A percentile compares a stretch with the other conserved stretches of the same genome.
phyloP scores from a whole-genome alignment of 768 basidiomycete genomes.

The Phylloporus scabripes region DNA sequence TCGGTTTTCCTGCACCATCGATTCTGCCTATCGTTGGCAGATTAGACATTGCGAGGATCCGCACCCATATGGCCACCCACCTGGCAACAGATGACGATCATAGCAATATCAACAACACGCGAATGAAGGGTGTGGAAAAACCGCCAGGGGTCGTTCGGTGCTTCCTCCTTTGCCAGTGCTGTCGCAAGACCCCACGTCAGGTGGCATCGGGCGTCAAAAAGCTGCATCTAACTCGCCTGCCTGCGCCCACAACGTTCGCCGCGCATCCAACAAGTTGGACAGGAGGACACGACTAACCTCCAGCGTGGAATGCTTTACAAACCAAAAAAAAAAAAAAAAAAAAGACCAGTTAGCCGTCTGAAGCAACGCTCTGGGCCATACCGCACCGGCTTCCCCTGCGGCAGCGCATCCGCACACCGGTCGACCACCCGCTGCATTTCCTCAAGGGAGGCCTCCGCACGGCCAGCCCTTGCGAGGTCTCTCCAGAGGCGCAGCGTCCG shows the following conservation, averaged over 20 bases:
- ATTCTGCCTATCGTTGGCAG: neutral
- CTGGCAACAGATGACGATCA: neutral
- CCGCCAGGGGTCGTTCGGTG: neutral
- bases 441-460: neutral
- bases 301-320: neutral
- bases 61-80: neutral
- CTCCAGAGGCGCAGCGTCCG: neutral
- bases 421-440: constrained; percentile 5
- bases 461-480: neutral
- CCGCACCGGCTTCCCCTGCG: neutral
- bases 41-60: neutral
- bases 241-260: neutral
- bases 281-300: neutral
- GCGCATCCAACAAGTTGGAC: neutral
- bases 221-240: neutral
- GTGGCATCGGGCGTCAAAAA: no score
- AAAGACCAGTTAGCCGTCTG: neutral
- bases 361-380: neutral
- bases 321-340: no score
- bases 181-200: neutral
- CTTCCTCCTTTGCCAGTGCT: neutral
- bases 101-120: neutral
- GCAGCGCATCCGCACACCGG: neutral
- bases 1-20: neutral
- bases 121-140: neutral